Percentiles rank a stretch among this genome's conserved stretches.
phyloP scores from a whole-genome alignment of 257 asterid genomes.

The Haberlea rhodopensis region DNA sequence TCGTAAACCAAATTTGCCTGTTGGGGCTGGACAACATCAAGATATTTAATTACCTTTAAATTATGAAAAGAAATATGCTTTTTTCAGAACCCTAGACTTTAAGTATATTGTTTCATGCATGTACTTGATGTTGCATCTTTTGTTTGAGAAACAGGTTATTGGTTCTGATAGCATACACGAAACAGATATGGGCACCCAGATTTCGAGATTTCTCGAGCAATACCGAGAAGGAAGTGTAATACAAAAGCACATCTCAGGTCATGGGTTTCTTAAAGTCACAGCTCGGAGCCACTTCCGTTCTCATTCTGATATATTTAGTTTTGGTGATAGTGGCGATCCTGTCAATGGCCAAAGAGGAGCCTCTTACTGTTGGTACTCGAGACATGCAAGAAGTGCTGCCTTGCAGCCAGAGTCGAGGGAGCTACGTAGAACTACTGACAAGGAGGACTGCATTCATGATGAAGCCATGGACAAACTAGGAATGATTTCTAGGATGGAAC shows the following conservation, averaged over 20 bases:
- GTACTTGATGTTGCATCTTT: slow-evolving; percentile 15
- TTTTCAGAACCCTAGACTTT: no score
- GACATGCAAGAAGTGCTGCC: slow-evolving; percentile 34
- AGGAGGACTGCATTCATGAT: slow-evolving; percentile 51
- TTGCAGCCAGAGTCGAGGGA: slow-evolving; percentile 42
- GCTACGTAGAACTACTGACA: no score
- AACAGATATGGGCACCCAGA: no score
- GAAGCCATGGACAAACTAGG: background rate
- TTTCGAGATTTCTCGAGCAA: slow-evolving; percentile 64
- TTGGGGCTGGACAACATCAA: no score
- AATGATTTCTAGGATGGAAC: background rate
- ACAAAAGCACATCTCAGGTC: slow-evolving; percentile 51
- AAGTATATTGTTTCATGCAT: background rate
- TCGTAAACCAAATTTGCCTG: no score
- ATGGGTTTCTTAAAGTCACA: slow-evolving; percentile 50
- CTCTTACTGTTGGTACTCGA: slow-evolving; percentile 48
- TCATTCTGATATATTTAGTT: slow-evolving; percentile 38
- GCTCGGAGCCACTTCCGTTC: slow-evolving; percentile 38
- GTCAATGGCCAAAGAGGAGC: slow-evolving; percentile 49
- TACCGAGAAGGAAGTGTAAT: slow-evolving; percentile 71
- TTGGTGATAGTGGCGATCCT: slow-evolving; percentile 42
- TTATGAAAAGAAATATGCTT: no score
- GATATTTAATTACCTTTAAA: no score
- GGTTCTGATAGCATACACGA: no score
- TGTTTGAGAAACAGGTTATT: slow-evolving; percentile 43